Evolutionary conservation across 495 filamentous ascomycete genomes (phyloP), one percentile per base, ranked within the genome.

Genomic region (Lindgomyces ingoldianus): DNA sequence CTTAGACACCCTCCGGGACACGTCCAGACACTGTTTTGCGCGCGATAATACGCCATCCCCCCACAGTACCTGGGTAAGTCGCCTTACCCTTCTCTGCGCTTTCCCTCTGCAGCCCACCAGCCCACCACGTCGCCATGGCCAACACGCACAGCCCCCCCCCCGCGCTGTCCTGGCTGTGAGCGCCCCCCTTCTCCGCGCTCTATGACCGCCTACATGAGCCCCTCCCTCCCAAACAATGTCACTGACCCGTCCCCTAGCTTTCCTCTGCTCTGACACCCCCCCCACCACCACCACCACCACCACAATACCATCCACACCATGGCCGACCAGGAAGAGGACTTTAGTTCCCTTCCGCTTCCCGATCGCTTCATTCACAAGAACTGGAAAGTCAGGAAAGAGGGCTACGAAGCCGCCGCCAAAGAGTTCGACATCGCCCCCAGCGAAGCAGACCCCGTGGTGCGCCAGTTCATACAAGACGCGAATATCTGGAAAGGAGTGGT

Each of bases 351-450:
- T 48, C 89, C 93, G 14, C 76, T 96, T 42, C 82, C 86, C 9
- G 92, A 96, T 58, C 84, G 91, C 71, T 96, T 93, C 75, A 75
- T 86, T 44, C 91, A 97, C 80, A 97, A 97, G 88, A 86, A 89
- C 72, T 99, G 94, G 94, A 99, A 99, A 82, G 94, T 94, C 44
- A 84, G 94, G 66, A 99, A 99, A 76, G 84, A 85, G 73, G 94
- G 89, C 50, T 99, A 98, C 76, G 94, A 98, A 79, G 91, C 93
- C 64, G 93, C 91, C 45, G 85, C 89, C 41, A 89, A 91, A 72
- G 82, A 85, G 66, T 98, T 99, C 71, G 88, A 92, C 73, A 81
- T 83, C 60, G 91, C 92, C 9, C 86, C 89, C 55, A 90, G 94
- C 78, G 94, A 98, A 74, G 84, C 89, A 66, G 88, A 94, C 70